Base-by-base conservation (phyloP, 352 stramenopile genomes). In the Thraustochytrium aureum region DNA sequence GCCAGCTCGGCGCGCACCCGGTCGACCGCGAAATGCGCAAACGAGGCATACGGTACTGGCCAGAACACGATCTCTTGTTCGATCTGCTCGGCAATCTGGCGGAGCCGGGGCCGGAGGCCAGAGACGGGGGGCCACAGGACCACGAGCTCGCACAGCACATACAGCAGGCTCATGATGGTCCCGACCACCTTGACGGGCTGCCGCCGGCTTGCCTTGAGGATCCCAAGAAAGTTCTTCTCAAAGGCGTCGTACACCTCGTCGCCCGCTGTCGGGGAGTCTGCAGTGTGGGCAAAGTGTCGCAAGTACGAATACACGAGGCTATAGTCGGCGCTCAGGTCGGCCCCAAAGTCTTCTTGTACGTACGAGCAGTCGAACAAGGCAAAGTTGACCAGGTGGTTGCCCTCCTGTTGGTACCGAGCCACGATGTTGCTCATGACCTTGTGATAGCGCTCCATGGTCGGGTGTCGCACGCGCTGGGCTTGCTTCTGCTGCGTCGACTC, bases 141-240 rank as follows among this genome's bases (percentile, higher is more conserved):
- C 7, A 79, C 5, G 14, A 74, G 26, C 39, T 79, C 69, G n/a
- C 61, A 35, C 0, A 74, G 22, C 32, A 79, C 32, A 37, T 73
- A 73, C 33, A 79, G 59, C 37, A 79, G 7, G 43, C 47, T 74
- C 26, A 79, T 67, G n/a, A 79, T n/a, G 4, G 69, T 67, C 12
- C 3, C 20, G 1, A 22, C 22, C 39, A 79, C 33, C 37, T 65
- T 38, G 22, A 72, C 14, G 32, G 69, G 69, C 37, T 64, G 59
- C 5, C 22, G 2, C n/a, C 50, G 12, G 20, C 10, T 17, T 4
- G 50, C 47, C 10, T 79, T 74, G 37, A 74, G 7, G 1, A 79
- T 38, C 10, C 50, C 69, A 6, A 33, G 30, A 0, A 72, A 4
- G 41, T 69, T 32, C 14, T 12, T 56, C 32, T 64, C 50, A 32